phyloP scores from a whole-genome alignment of 441 rosid species.

The Adansonia rubrostipa region DNA sequence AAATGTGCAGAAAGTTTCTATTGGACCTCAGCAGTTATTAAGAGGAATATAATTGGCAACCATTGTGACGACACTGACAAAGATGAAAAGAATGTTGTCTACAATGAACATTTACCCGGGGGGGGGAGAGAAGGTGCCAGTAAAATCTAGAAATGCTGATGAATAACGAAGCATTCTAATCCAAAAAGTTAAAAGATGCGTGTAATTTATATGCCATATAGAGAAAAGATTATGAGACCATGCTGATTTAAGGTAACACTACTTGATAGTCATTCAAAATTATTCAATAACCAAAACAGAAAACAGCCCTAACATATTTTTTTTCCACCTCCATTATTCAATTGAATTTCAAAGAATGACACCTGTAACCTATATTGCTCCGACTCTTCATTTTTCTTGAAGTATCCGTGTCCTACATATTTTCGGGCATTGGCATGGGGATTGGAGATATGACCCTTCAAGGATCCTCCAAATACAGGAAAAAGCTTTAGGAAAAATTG shows the following conservation, averaged over 20 bases:
- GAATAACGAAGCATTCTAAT: background rate
- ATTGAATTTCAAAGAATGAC: background rate
- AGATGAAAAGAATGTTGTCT: background rate
- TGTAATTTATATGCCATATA: background rate
- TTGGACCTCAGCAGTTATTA: background rate
- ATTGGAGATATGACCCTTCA: too few relatives aligned
- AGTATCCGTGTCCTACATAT: too few relatives aligned
- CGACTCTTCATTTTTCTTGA: too few relatives aligned
- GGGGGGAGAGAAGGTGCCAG: background rate
- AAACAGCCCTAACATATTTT: background rate
- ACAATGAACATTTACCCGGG: background rate
- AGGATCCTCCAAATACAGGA: too few relatives aligned
- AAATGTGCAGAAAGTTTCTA: conserved; percentile 2
- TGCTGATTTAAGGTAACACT: background rate
- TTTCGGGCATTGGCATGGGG: too few relatives aligned
- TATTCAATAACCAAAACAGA: background rate
- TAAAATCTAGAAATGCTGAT: background rate
- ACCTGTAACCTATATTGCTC: background rate
- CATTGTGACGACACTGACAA: background rate
- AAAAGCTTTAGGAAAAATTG: too few relatives aligned
- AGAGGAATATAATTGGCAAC: background rate
- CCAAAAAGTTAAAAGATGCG: background rate
- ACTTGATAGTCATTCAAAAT: background rate
- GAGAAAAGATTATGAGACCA: background rate
- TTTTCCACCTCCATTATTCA: background rate